Evolutionary conservation across 2,329 filamentous ascomycete species (phyloP).

Genomic region (Fusarium vanettenii): DNA sequence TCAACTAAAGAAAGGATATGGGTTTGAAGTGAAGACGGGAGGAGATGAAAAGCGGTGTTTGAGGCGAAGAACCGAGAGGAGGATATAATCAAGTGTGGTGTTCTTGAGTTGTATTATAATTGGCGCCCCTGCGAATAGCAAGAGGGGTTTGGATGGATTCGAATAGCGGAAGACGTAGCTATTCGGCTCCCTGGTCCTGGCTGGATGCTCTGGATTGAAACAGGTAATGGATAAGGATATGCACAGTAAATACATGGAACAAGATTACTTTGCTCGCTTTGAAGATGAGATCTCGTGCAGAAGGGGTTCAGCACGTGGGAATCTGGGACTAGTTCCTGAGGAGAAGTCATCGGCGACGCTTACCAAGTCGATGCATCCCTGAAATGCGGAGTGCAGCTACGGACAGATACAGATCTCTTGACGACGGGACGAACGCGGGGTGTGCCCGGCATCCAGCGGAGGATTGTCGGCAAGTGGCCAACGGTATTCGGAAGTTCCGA

Average conservation of each 20-base stretch:
- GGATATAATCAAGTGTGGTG: constrained; percentile 26
- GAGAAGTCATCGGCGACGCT: constrained; percentile 9
- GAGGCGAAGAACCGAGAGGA: constrained; percentile 7
- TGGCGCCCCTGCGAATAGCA: constrained; percentile 20
- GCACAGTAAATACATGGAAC: constrained; percentile 8
- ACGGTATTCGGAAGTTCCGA: constrained; percentile 21
- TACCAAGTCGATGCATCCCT: neutral
- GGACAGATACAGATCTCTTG: neutral
- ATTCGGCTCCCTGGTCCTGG: constrained; percentile 6
- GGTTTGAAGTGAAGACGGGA: neutral
- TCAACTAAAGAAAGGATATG: constrained; percentile 54
- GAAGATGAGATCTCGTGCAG: neutral
- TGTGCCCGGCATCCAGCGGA: constrained; percentile 6
- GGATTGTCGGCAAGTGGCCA: constrained; percentile 11
- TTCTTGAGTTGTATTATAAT: constrained; percentile 31
- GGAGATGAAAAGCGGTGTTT: constrained; percentile 7
- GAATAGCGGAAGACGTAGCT: neutral
- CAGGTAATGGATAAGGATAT: constrained; percentile 1
- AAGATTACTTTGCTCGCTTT: neutral
- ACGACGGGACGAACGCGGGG: neutral
- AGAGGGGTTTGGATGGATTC: constrained; percentile 20
- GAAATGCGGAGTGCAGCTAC: constrained; percentile 4
- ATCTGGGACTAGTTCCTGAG: constrained; percentile 12
- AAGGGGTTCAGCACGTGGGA: neutral
- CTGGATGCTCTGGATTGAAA: neutral